These are phyloP conservation scores for Kuraishia piskuri DNA, from an alignment of 805 yeast species.

Conservation along the genomic window DNA sequence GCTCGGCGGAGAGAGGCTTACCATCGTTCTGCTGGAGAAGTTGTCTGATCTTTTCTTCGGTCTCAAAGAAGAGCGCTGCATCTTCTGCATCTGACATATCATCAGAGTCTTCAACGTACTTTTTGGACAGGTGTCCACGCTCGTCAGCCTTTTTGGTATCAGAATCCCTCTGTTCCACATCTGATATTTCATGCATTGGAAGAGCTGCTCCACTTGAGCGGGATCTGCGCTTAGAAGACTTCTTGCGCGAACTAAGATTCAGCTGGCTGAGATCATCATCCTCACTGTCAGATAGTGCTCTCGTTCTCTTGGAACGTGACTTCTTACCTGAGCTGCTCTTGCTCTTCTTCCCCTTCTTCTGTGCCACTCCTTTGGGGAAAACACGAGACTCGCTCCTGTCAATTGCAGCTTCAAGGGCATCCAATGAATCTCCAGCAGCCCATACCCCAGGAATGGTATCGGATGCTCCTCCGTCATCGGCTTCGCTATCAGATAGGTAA, in stretches of 20 bases:
- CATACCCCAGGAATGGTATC: slow-evolving; percentile 20
- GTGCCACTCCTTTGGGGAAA: slow-evolving; percentile 16
- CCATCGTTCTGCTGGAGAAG: slow-evolving; percentile 12
- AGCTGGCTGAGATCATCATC: slow-evolving; percentile 7
- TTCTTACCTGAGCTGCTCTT: slow-evolving; percentile 5
- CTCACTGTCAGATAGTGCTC: slow-evolving; percentile 8
- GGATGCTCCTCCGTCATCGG: slow-evolving; percentile 27
- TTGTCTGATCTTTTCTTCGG: slow-evolving; percentile 27
- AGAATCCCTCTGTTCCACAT: slow-evolving; percentile 14
- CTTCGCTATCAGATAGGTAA: slow-evolving; percentile 22
- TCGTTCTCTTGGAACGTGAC: slow-evolving; percentile 1
- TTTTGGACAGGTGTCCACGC: slow-evolving; percentile 34
- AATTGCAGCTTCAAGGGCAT: slow-evolving; percentile 26
- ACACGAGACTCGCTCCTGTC: slow-evolving; percentile 5
- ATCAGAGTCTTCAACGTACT: slow-evolving; percentile 50
- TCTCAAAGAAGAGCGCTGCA: slow-evolving; percentile 37
- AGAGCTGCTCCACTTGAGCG: slow-evolving; percentile 8
- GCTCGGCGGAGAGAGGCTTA: slow-evolving; percentile 17
- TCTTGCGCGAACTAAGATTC: slow-evolving; percentile 7
- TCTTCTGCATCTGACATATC: slow-evolving; percentile 55
- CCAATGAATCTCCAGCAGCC: slow-evolving; percentile 25
- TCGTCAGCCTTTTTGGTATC: slow-evolving; percentile 7
- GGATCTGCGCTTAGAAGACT: slow-evolving; percentile 6
- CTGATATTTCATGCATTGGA: slow-evolving; percentile 23
- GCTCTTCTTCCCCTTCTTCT: slow-evolving; percentile 19